Evolutionary conservation across 345 rosid species (phyloP).

Genomic region (Citrus sinensis): DVS_A1.0 CM039166.1:19668501-19669000

Average conservation of each 20-base stretch:
- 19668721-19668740: slow-evolving; percentile 27
- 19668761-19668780: slow-evolving; percentile 23
- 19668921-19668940: slow-evolving; percentile 19
- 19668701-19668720: slow-evolving; percentile 20
- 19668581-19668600: too few relatives aligned
- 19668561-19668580: too few relatives aligned
- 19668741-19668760: slow-evolving; percentile 16
- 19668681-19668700: neutral
- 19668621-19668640: too few relatives aligned
- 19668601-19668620: too few relatives aligned
- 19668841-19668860: slow-evolving; percentile 2
- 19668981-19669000: slow-evolving; percentile 19
- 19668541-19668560: too few relatives aligned
- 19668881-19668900: slow-evolving; percentile 32
- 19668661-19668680: neutral
- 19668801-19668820: slow-evolving; percentile 33
- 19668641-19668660: neutral
- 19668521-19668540: too few relatives aligned
- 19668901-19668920: slow-evolving; percentile 30
- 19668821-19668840: slow-evolving; percentile 29
- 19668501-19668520: too few relatives aligned
- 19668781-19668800: slow-evolving; percentile 28
- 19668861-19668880: slow-evolving; percentile 26
- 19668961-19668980: slow-evolving; percentile 28
- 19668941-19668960: slow-evolving; percentile 10